These are phyloP conservation scores for Pseudopithomyces maydicus DNA, from an alignment of 2,329 filamentous ascomycete genomes.

Conservation along the genomic window DNA sequence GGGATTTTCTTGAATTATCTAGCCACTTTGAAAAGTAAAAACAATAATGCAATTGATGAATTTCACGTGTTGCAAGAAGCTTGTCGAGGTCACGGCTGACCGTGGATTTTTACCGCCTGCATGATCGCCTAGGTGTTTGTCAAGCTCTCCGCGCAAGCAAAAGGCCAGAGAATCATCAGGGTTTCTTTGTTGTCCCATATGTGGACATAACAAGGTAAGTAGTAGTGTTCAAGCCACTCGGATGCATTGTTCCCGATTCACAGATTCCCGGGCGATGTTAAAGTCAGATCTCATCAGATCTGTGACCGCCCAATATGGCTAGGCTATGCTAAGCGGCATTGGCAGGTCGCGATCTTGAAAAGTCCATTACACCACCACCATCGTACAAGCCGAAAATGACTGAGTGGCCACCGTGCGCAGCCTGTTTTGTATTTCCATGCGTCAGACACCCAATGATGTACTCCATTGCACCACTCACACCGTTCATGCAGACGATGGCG, in stretches of 20 bases:
- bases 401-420: slow-evolving; percentile 17
- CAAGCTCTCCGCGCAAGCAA: too few relatives aligned
- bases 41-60: too few relatives aligned
- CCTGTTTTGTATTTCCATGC: slow-evolving; percentile 24
- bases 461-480: slow-evolving; percentile 24
- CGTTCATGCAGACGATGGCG: slow-evolving; percentile 27
- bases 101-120: too few relatives aligned
- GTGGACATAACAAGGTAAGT: background rate
- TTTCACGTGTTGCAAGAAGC: too few relatives aligned
- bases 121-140: too few relatives aligned
- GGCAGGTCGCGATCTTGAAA: slow-evolving; percentile 31
- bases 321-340: slow-evolving; percentile 9
- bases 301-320: slow-evolving; percentile 18
- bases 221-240: background rate
- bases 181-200: background rate
- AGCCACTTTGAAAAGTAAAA: too few relatives aligned
- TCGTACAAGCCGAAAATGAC: slow-evolving; percentile 18
- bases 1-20: too few relatives aligned
- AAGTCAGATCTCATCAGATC: slow-evolving; percentile 11
- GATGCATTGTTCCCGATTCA: slow-evolving; percentile 9
- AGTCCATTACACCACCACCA: slow-evolving; percentile 34
- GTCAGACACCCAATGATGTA: slow-evolving; percentile 27
- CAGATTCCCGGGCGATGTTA: slow-evolving; percentile 13
- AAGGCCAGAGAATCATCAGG: too few relatives aligned
- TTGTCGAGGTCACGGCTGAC: too few relatives aligned